These are phyloP conservation scores for Argentina anserina DNA, from an alignment of 306 rosid species.

Conservation along the genomic window DNA sequence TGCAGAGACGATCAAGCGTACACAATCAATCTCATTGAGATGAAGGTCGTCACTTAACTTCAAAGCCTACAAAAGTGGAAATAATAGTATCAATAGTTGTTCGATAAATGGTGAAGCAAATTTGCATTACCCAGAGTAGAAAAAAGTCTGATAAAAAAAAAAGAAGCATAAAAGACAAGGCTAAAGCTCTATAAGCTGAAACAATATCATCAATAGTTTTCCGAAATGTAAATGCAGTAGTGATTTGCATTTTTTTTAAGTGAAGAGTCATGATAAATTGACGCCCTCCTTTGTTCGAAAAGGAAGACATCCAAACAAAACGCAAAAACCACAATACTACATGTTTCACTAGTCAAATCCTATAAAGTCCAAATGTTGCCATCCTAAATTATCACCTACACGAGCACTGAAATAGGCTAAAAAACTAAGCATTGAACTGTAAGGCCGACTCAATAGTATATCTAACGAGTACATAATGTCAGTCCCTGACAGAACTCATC, in stretches of 20 bases:
- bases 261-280: neutral
- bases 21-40: slow-evolving; percentile 87
- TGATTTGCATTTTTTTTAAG: neutral
- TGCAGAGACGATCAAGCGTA: slow-evolving; percentile 71
- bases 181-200: neutral
- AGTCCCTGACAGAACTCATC: neutral
- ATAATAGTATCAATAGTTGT: neutral
- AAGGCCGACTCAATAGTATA: too few species aligned
- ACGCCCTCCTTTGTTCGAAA: neutral
- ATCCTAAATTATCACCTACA: neutral
- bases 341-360: neutral
- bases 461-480: neutral
- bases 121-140: neutral
- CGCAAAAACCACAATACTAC: neutral
- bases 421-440: neutral
- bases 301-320: neutral
- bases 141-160: neutral
- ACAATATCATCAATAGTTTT: neutral
- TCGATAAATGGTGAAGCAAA: neutral
- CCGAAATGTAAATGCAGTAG: neutral
- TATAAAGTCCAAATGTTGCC: neutral
- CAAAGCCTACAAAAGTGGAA: slow-evolving; percentile 45
- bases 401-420: neutral
- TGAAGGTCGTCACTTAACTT: slow-evolving; percentile 91
- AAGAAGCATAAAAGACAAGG: neutral